Evolutionary conservation across 1,284 basidiomycete species (phyloP).

Genomic region (Ganoderma multipileum): DNA sequence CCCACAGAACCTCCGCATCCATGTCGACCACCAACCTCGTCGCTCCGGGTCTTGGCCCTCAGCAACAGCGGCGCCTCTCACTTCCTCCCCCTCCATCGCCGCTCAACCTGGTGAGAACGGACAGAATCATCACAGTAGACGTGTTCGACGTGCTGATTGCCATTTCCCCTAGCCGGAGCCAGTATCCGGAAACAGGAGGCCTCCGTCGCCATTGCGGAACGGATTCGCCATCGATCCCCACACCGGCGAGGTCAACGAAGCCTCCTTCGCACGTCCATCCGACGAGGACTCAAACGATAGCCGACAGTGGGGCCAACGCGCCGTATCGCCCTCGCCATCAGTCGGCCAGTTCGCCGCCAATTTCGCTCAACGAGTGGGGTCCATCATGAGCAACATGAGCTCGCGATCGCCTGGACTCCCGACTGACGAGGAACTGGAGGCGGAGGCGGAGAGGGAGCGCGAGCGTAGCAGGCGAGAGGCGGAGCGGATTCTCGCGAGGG

Average conservation of each 20-base stretch:
- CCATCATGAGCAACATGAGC: constrained; percentile 59
- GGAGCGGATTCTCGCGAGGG: constrained; percentile 72
- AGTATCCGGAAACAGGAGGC: constrained; percentile 49
- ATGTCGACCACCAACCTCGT: constrained; percentile 39
- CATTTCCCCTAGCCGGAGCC: constrained; percentile 42
- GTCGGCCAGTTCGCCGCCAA: constrained; percentile 74
- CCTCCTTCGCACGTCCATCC: constrained; percentile 54
- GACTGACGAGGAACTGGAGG: constrained; percentile 79
- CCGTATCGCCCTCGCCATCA: constrained; percentile 68
- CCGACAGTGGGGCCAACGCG: constrained; percentile 53
- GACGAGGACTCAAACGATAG: constrained; percentile 46
- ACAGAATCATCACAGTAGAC: constrained; percentile 11
- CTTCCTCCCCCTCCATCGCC: constrained; percentile 44
- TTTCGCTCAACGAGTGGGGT: constrained; percentile 73
- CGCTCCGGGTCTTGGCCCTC: constrained; percentile 32
- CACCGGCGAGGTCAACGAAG: constrained; percentile 63
- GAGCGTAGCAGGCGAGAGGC: constrained; percentile 77
- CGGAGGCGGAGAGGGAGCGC: constrained; percentile 76
- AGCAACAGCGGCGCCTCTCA: constrained; percentile 43
- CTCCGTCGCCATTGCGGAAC: constrained; percentile 74
- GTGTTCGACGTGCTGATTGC: constrained; percentile 31
- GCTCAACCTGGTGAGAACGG: constrained; percentile 42
- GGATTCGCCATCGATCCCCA: constrained; percentile 55
- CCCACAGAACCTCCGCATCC: constrained; percentile 39
- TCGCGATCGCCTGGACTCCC: constrained; percentile 57